phyloP scores from a whole-genome alignment of 208 protist genomes.

The Acanthamoeba lugdunensis region DNA sequence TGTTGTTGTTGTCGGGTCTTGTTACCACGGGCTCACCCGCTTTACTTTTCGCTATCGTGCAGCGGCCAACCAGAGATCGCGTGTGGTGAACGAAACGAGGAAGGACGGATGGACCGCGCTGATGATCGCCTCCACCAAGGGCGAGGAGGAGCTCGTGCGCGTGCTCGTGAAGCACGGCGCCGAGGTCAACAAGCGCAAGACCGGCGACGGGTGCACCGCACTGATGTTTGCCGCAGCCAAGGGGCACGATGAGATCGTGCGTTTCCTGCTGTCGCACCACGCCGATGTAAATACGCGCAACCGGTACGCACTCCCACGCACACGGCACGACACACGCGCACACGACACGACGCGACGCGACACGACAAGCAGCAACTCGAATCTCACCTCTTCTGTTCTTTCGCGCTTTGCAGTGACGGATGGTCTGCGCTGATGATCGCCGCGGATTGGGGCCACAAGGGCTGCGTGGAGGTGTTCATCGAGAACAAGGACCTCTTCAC shows the following conservation, averaged over 20 bases:
- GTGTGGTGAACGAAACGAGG: conserved; percentile 37
- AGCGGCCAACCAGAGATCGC: not conserved
- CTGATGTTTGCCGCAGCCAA: conserved; percentile 54
- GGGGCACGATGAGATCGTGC: conserved; percentile 54
- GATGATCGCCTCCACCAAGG: conserved; percentile 57
- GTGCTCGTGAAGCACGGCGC: conserved; percentile 49
- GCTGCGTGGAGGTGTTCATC: conserved; percentile 40
- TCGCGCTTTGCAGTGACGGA: conserved; percentile 9
- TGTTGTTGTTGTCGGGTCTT: no score
- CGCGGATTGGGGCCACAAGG: conserved; percentile 31
- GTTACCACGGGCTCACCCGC: no score
- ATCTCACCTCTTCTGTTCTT: not conserved
- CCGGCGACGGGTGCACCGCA: conserved; percentile 30
- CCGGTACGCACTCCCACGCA: not conserved
- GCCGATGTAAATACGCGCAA: conserved; percentile 61
- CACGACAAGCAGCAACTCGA: not conserved
- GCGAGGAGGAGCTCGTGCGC: conserved; percentile 35
- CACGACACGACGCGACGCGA: no score
- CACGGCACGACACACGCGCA: no score
- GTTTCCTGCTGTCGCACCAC: conserved; percentile 49
- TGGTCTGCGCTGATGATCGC: conserved; percentile 55
- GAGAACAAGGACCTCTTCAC: conserved; percentile 58
- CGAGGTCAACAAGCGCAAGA: conserved; percentile 53
- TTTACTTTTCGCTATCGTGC: no score
- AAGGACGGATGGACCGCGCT: conserved; percentile 58